phyloP scores from a whole-genome alignment of 306 rosid species.

The Medicago truncatula region MtrunA17r5.0-ANR NC_053048.1:39281501-39282000 shows the following conservation, averaged over 20 bases:
- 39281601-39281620: too few species aligned
- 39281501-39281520: too few species aligned
- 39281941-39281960: too few species aligned
- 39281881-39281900: too few species aligned
- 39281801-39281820: background rate
- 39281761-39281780: slow-evolving; percentile 1
- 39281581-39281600: too few species aligned
- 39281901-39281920: too few species aligned
- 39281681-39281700: slow-evolving; percentile 42
- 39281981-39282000: too few species aligned
- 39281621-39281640: slow-evolving; percentile 11
- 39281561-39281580: too few species aligned
- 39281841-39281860: background rate
- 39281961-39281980: too few species aligned
- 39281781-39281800: background rate
- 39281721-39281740: slow-evolving; percentile 36
- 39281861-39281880: background rate
- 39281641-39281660: slow-evolving; percentile 26
- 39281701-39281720: slow-evolving; percentile 27
- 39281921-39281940: too few species aligned
- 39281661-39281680: slow-evolving; percentile 37
- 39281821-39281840: background rate
- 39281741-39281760: background rate
- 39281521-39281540: too few species aligned
- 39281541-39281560: too few species aligned